Base-by-base conservation (phyloP, 306 rosid genomes). In the Lagenaria siceraria region DNA sequence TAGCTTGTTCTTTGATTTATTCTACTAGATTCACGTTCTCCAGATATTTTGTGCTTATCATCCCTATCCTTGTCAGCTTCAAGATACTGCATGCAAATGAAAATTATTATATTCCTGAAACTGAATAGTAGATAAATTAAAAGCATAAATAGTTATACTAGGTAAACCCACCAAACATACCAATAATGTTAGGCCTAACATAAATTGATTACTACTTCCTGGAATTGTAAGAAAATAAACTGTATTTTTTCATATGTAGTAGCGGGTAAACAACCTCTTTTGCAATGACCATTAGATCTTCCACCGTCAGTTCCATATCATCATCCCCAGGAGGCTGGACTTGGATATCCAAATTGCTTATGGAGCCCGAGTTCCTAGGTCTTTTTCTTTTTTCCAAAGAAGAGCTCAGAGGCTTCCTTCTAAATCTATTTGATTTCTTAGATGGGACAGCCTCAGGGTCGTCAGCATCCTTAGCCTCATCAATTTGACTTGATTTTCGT, bases 211-310 rank as follows among this genome's bases (percentile, higher is more conserved):
- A 59, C 74, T n/a, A 59, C 64, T 69, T 35, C 74, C 53, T 36
- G 58, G 68, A 15, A 80, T 73, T 27, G 78, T 65, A 56, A 51
- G 33, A 62, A 72, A 36, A 58, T 6, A 17, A 74, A 31, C 40
- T 24, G 69, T 66, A 49, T 10, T 3, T 36, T 14, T 38, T 58
- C 18, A 10, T 52, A 46, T 25, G 13, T 27, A 79, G 74, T 64
- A 71, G 59, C 81, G 55, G 79, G 48, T 15, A 81, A 83, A 81
- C 68, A 56, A 90, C 98, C 96, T 92, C 88, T 79, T 89, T 79
- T 17, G 98, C 97, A 68, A 89, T 90, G 76, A 77, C 81, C 86
- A 92, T 78, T 56, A 90, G 79, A 84, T 94, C 98, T 38, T 87
- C 90, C 62, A 88, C 81, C 1, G 96, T 88, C 64, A 94, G 86